Evolutionary conservation across 2,329 filamentous ascomycete species (phyloP), one percentile per base, ranked within the genome.

Genomic region (Sarocladium oryzae): DNA sequence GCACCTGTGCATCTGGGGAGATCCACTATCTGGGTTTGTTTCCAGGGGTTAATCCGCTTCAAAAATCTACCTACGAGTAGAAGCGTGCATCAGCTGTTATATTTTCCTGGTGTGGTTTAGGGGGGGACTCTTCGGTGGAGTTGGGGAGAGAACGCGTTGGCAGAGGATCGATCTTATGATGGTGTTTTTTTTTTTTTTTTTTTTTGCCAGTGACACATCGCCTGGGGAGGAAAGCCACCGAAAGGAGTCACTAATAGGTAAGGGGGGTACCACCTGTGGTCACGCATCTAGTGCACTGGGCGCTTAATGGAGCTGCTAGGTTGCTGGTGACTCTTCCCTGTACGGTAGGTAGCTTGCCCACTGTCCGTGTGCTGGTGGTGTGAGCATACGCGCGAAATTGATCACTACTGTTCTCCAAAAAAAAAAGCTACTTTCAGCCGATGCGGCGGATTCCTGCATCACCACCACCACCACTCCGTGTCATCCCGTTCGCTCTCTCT

Each of bases 371-470:
- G n/a, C n/a, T n/a, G n/a, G n/a, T n/a, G n/a, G n/a, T n/a, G n/a
- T n/a, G n/a, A n/a, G n/a, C n/a, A 30, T 30, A 30, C 28, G 28
- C 28, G 28, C 28, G 28, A 13, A 7, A 13, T 30, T 30, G 33
- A 7, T 36, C 37, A 23, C 16, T 40, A 18, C n/a, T 4, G 4
- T 7, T 28, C 28, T 15, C 24, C 28, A 21, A 26, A 48, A 48
- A 30, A 13, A 33, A 48, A 48, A 48, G 43, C 43, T 48, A 48
- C 43, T 33, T 48, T 48, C 43, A 48, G 43, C 43, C 43, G 26
- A 33, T 45, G 40, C 40, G 43, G 24, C 43, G 43, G 26, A 48
- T 48, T 48, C 43, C 43, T 48, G 43, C 43, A 32, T 48, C 43
- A 48, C 43, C 43, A 48, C 43, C 43, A 48, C 40, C n/a, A n/a